Evolutionary conservation across 306 rosid genomes (phyloP), one percentile per base, ranked within the genome.

Genomic region (Malus sylvestris): DNA sequence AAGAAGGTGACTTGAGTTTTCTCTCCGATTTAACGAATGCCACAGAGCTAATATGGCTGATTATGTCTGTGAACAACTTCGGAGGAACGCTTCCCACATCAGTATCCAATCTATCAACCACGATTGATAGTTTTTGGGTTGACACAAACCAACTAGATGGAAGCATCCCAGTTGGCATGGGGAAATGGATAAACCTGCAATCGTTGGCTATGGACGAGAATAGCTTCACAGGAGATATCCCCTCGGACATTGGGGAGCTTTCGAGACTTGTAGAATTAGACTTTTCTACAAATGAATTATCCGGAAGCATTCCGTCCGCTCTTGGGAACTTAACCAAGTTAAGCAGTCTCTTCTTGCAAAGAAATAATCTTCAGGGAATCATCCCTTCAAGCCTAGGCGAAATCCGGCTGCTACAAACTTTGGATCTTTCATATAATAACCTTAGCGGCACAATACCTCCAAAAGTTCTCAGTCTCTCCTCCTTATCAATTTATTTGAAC

Each of bases 201-300:
- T 18, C 23, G 10, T 55, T 55, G 12, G 0, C 0, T 0, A 20
- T 20, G 60, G 0, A 2, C 1, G 60, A 1, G 1, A 55, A 55
- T 20, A 55, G 10, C 23, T 55, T 55, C 40, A 35, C 10, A 5
- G 23, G 25, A 8, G 20, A 2, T 22, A 55, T 55, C 0, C 60
- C 60, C 10, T 8, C 23, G 8, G 60, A 18, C 1, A 55, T 20
- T 55, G 53, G 15, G 5, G 18, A 49, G 5, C 53, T 49, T 49
- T 49, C 53, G 4, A 49, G 18, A 15, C 19, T 49, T 49, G 19
- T 0, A 3, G 4, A 4, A 4, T 13, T 49, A 49, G 13, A 14
- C 18, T 4, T 49, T 15, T 10, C 13, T 4, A 3, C 53, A 3
- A 55, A 20, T 20, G 4, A 2, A 55, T 55, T 55, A 55, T 2